These are phyloP conservation scores for Chlamydomonas sphaeroides DNA, from an alignment of 139 green algal genomes.

Conservation along the genomic window DNA sequence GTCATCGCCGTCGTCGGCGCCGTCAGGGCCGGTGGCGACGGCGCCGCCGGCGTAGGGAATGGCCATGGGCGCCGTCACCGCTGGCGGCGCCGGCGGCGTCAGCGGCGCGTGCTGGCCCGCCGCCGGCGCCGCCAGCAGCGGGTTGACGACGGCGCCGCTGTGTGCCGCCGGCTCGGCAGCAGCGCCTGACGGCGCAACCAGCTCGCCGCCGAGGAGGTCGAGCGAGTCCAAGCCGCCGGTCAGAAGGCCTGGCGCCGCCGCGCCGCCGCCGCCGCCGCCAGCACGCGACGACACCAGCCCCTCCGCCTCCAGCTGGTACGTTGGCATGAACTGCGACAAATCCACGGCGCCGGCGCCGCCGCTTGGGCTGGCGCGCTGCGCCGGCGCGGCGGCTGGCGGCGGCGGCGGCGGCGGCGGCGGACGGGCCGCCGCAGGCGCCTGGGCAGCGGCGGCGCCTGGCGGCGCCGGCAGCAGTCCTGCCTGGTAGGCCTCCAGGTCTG, in stretches of 20 bases:
- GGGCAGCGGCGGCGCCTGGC: no score
- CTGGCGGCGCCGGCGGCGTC: background rate
- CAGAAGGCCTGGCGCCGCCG: no score
- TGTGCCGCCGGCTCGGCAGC: slow-evolving; percentile 17
- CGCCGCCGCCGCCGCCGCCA: no score
- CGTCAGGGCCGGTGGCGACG: background rate
- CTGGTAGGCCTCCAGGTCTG: slow-evolving; percentile 32
- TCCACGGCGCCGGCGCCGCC: background rate
- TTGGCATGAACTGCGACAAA: slow-evolving; percentile 23
- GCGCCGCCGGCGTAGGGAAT: background rate
- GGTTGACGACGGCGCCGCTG: no score
- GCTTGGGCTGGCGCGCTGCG: background rate
- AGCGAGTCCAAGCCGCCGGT: no score
- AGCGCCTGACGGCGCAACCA: no score
- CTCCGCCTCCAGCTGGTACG: slow-evolving; percentile 28
- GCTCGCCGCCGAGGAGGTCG: no score
- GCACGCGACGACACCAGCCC: background rate
- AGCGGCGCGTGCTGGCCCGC: no score
- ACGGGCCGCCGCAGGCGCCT: background rate
- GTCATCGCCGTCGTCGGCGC: background rate
- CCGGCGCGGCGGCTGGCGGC: background rate
- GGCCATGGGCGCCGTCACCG: no score
- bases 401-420: background rate
- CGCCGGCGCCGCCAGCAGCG: no score
- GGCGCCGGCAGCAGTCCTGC: background rate